These are phyloP conservation scores for Candida khao-thaluensis DNA, from an alignment of 805 yeast genomes.

Conservation along the genomic window DNA sequence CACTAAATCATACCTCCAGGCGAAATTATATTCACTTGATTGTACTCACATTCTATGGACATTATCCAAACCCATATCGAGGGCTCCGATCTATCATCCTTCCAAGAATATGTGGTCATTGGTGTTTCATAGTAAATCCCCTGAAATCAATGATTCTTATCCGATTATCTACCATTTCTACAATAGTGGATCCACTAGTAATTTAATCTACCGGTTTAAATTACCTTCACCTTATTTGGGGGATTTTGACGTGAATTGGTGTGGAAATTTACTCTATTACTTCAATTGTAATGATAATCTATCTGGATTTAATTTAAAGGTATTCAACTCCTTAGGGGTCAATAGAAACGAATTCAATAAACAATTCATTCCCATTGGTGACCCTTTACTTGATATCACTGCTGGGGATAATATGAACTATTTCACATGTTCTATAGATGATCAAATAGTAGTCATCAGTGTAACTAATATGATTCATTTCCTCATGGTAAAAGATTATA, in stretches of 20 bases:
- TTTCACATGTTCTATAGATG: background rate
- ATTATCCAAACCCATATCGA: slow-evolving; percentile 31
- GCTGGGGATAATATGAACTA: slow-evolving; percentile 2
- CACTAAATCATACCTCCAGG: slow-evolving; percentile 25
- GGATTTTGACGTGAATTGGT: slow-evolving; percentile 26
- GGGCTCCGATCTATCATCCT: slow-evolving; percentile 14
- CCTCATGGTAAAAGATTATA: background rate
- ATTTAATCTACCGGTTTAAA: slow-evolving; percentile 21
- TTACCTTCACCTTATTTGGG: slow-evolving; percentile 19
- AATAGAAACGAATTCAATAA: slow-evolving; percentile 12
- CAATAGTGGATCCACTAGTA: slow-evolving; percentile 34
- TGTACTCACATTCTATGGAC: slow-evolving; percentile 32
- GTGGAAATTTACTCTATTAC: slow-evolving; percentile 35
- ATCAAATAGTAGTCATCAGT: slow-evolving; percentile 1
- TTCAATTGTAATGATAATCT: slow-evolving; percentile 24
- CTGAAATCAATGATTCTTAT: slow-evolving; percentile 10
- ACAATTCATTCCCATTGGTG: slow-evolving; percentile 14
- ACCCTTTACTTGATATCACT: slow-evolving; percentile 17
- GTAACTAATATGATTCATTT: background rate
- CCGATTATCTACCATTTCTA: slow-evolving; percentile 29
- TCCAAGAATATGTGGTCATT: slow-evolving; percentile 30
- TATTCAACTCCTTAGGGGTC: slow-evolving; percentile 29
- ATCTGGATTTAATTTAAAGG: slow-evolving; percentile 27
- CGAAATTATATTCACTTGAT: slow-evolving; percentile 37
- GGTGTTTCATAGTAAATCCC: slow-evolving; percentile 13